These are phyloP conservation scores for Blastomyces parvus DNA, from an alignment of 2,329 filamentous ascomycete species.

Conservation along the genomic window DNA sequence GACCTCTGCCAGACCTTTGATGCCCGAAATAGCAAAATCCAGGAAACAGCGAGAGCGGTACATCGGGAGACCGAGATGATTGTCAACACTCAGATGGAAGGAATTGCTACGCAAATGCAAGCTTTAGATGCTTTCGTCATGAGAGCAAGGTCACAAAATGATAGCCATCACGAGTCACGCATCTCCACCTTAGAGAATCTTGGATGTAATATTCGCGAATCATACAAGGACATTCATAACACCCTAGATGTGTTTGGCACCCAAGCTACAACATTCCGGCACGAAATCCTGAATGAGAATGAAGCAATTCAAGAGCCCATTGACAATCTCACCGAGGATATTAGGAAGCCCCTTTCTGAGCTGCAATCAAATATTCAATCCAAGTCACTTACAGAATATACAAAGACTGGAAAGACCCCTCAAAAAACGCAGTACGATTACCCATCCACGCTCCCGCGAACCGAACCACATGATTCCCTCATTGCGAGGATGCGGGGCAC, in stretches of 20 bases:
- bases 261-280: conserved; percentile 58
- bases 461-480: conserved; percentile 52
- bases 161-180: conserved; percentile 63
- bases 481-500: conserved; percentile 43
- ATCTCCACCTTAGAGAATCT: conserved; percentile 56
- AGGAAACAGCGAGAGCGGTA: conserved; percentile 72
- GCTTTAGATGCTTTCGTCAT: conserved; percentile 85
- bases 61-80: conserved; percentile 84
- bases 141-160: conserved; percentile 70
- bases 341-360: conserved; percentile 60
- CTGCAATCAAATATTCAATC: conserved; percentile 60
- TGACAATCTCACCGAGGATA: conserved; percentile 46
- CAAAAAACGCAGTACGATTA: conserved; percentile 74
- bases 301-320: conserved; percentile 51
- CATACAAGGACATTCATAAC: conserved; percentile 59
- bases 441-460: conserved; percentile 67
- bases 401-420: conserved; percentile 76
- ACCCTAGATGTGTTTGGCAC: conserved; percentile 61
- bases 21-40: conserved; percentile 60
- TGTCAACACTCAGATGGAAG: conserved; percentile 77
- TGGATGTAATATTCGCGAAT: conserved; percentile 58
- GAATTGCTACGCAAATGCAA: conserved; percentile 80
- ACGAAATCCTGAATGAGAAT: conserved; percentile 56
- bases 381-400: conserved; percentile 66
- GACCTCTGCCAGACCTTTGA: conserved; percentile 11